These are phyloP conservation scores for Solanum hybrid DNA, from an alignment of 305 asterid species.

Conservation along the genomic window DNA sequence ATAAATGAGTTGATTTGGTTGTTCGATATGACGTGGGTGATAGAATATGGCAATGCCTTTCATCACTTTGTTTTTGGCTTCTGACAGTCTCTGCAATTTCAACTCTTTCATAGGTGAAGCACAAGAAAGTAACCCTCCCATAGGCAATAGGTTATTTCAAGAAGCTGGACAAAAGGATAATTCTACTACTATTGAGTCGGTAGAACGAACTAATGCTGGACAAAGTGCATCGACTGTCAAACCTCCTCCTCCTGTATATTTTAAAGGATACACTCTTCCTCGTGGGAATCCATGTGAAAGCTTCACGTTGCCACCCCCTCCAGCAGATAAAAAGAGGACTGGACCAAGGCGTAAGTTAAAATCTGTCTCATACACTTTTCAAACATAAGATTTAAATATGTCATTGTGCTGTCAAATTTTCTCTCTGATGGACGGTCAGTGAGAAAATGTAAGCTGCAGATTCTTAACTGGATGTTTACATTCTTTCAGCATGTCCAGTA, in stretches of 20 bases:
- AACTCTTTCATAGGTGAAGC: conserved; percentile 49
- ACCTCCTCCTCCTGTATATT: conserved; percentile 33
- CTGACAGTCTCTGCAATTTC: not conserved
- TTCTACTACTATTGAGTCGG: conserved; percentile 4
- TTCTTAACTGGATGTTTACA: not conserved
- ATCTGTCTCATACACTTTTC: not conserved
- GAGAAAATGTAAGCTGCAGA: not conserved
- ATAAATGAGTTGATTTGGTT: not conserved
- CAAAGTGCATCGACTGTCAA: conserved; percentile 15
- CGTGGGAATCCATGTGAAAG: conserved; percentile 83
- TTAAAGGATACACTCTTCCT: conserved; percentile 69
- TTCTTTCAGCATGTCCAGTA: conserved; percentile 57
- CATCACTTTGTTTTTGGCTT: not conserved
- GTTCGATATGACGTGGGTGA: not conserved
- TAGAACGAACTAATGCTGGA: conserved; percentile 5
- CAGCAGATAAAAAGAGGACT: conserved; percentile 70
- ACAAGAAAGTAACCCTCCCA: conserved; percentile 20
- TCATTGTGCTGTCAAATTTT: not conserved
- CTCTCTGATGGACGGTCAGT: not conserved
- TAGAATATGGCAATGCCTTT: not conserved
- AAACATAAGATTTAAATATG: not conserved
- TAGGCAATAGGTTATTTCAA: conserved; percentile 19
- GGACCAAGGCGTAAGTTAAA: conserved; percentile 86
- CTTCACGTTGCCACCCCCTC: conserved; percentile 84
- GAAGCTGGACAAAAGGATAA: conserved; percentile 15